Conservation (phyloP, 441 rosid species). For the Adansonia gregorii region DNA sequence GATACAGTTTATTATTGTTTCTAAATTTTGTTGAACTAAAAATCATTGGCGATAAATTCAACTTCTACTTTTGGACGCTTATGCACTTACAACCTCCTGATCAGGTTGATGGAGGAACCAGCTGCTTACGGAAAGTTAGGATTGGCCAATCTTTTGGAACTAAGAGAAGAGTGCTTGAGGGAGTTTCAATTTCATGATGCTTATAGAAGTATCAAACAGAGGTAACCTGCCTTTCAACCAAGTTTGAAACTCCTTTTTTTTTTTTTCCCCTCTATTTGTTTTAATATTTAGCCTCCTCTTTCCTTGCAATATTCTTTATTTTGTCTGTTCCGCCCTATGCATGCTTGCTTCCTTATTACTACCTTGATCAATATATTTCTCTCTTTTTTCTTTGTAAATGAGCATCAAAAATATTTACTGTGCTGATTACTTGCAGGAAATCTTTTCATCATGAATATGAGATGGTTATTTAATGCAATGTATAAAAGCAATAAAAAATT, state of each 20-base stretch:
- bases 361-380: background rate
- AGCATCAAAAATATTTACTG: background rate
- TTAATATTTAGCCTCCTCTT: background rate
- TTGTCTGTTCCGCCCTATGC: background rate
- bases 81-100: slow-evolving; percentile 18
- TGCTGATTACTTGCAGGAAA: background rate
- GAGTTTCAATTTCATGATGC: slow-evolving; percentile 97
- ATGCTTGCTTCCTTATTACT: background rate
- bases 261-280: background rate
- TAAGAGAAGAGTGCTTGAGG: slow-evolving; percentile 97
- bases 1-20: background rate
- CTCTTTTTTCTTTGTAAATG: background rate
- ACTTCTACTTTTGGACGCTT: background rate
- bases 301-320: background rate
- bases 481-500: background rate
- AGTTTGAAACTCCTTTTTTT: slow-evolving; percentile 9
- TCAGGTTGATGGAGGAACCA: slow-evolving; percentile 97
- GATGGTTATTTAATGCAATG: background rate
- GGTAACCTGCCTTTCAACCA: slow-evolving; percentile 48
- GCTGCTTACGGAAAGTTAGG: slow-evolving; percentile 98
- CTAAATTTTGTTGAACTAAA: background rate
- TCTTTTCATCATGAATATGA: background rate
- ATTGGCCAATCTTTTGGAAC: slow-evolving; percentile 94
- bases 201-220: slow-evolving; percentile 95
- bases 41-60: slow-evolving; percentile 3